phyloP scores from a whole-genome alignment of 78 protist species.

The Dictyostelium brefeldianum region DNA sequence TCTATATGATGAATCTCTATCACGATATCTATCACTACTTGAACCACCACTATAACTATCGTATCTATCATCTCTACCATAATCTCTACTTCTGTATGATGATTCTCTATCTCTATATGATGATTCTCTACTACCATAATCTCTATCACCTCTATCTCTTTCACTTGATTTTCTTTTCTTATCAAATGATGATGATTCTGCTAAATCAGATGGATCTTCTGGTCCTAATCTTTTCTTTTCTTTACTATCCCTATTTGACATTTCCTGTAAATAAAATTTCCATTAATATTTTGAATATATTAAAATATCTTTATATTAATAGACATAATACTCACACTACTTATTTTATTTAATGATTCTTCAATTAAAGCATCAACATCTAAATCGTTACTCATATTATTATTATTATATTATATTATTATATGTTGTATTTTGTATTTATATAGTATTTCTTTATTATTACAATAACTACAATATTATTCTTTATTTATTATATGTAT shows the following conservation, averaged over 20 bases:
- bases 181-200: background rate
- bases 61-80: conserved; percentile 2
- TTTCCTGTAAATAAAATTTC: background rate
- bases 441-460: no score
- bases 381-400: background rate
- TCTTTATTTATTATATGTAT: no score
- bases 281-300: no score
- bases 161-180: conserved; percentile 5
- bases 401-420: background rate
- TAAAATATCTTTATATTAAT: background rate
- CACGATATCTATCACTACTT: background rate
- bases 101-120: background rate
- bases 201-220: background rate
- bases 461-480: no score
- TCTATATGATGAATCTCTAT: conserved; percentile 4
- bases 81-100: no score
- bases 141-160: conserved; percentile 7
- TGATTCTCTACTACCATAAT: background rate
- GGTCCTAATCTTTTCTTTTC: conserved; percentile 9
- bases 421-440: background rate
- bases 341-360: conserved; percentile 26
- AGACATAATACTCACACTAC: background rate
- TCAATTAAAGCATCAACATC: conserved; percentile 52
- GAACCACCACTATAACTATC: background rate
- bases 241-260: conserved; percentile 5